phyloP scores from a whole-genome alignment of 441 rosid genomes.

The Pelargonium fulgidum region DNA sequence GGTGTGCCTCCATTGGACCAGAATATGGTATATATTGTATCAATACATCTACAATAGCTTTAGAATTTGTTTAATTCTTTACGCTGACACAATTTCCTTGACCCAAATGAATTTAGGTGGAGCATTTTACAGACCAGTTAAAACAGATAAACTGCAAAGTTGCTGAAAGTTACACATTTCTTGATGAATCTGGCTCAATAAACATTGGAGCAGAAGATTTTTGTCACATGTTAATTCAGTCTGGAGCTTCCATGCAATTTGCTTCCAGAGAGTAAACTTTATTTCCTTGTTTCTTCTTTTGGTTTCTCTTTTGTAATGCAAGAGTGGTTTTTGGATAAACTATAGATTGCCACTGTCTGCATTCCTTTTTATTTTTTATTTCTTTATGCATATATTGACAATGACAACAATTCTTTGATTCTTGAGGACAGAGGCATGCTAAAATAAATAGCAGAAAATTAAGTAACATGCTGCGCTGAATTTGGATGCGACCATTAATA shows the following conservation, averaged over 20 bases:
- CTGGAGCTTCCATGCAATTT: conserved; percentile 62
- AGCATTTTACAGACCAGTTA: conserved; percentile 31
- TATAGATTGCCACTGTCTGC: background rate
- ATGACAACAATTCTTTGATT: too few species aligned
- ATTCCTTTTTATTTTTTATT: background rate
- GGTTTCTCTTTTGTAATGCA: conserved; percentile 7
- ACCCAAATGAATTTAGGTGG: conserved; percentile 36
- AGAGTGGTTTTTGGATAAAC: conserved; percentile 3
- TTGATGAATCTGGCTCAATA: conserved; percentile 43
- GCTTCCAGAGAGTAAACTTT: conserved; percentile 55
- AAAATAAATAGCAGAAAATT: background rate
- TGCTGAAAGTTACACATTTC: conserved; percentile 55
- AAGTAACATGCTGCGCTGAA: background rate
- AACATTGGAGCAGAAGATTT: conserved; percentile 53
- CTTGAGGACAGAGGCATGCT: too few species aligned
- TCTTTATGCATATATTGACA: background rate
- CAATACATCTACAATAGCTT: conserved; percentile 10
- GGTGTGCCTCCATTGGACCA: conserved; percentile 44
- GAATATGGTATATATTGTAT: conserved; percentile 40
- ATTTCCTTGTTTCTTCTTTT: conserved; percentile 15
- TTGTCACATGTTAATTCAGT: conserved; percentile 46
- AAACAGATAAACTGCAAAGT: conserved; percentile 44
- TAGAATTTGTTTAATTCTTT: conserved; percentile 17
- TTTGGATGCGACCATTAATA: background rate
- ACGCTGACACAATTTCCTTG: conserved; percentile 15